Base-by-base conservation (phyloP, 2,329 filamentous ascomycete genomes). In the Alternaria longipes region DNA sequence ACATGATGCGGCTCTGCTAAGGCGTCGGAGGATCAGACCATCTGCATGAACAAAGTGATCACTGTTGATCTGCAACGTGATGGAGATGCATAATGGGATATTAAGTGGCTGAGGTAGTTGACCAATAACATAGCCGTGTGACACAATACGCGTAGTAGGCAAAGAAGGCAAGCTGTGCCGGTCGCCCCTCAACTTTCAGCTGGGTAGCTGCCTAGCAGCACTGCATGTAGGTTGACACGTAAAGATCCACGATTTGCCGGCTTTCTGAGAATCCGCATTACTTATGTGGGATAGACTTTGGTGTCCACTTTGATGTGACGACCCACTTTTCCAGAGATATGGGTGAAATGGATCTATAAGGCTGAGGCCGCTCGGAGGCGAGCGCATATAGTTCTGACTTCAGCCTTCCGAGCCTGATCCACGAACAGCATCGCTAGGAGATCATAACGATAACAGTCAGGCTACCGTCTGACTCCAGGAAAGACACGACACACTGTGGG, bases 311-410 rank as follows among this genome's bases (percentile, higher is more conserved):
- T 24, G 22, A 40, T 34, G 22, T 40, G 22, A 18, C 1, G 38
- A 22, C 41, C 40, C 24, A 26, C 32, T 26, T 49, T 24, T 32
- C 32, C 11, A 18, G 30, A 24, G 45, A 47, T 42, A 3, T n/a
- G 20, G 16, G 22, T 36, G 8, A 46, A 24, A 38, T 45, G 36
- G 52, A 54, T 32, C 47, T 44, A 59, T 47, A 34, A 49, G 53
- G 53, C 56, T 63, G 56, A 57, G 44, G 56, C 53, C 42, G 53
- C 53, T 40, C 57, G 32, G 11, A 60, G 6, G 5, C 8, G 16
- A 49, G 16, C 28, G 24, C 28, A 22, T 22, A 59, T 50, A 59
- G 24, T 41, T 14, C 8, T 6, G 14, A 26, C 16, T 12, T 59
- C 51, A 55, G 56, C 56, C 56, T 59, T 59, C 36, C 20, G 24